phyloP scores from a whole-genome alignment of 441 rosid species.

The Pelargonium myrrhifolium region DNA sequence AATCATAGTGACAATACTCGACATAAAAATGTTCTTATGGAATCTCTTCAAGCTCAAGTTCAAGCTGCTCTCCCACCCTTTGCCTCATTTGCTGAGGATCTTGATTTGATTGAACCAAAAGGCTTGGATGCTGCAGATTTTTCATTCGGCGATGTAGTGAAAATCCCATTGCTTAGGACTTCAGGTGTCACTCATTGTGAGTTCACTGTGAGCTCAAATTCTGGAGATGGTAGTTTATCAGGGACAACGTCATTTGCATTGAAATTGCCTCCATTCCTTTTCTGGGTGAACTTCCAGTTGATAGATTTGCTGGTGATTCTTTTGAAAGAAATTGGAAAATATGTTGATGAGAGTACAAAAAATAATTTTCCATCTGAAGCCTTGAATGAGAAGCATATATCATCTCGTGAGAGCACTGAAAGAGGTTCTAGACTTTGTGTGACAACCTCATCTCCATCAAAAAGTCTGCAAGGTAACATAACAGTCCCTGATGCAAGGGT shows the following conservation, averaged over 20 bases:
- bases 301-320: slow-evolving; percentile 49
- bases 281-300: slow-evolving; percentile 67
- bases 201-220: slow-evolving; percentile 33
- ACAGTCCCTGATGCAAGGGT: slow-evolving; percentile 60
- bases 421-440: slow-evolving; percentile 31
- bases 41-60: slow-evolving; percentile 57
- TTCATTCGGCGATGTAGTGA: slow-evolving; percentile 37
- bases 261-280: slow-evolving; percentile 55
- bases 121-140: slow-evolving; percentile 32
- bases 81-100: slow-evolving; percentile 30
- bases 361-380: slow-evolving; percentile 21
- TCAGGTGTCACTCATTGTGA: slow-evolving; percentile 50
- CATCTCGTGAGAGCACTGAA: slow-evolving; percentile 27
- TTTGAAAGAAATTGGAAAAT: slow-evolving; percentile 40
- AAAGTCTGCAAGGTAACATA: slow-evolving; percentile 48
- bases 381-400: slow-evolving; percentile 19
- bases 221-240: slow-evolving; percentile 33
- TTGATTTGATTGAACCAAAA: slow-evolving; percentile 26
- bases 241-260: slow-evolving; percentile 51
- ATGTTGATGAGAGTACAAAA: slow-evolving; percentile 25
- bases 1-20: slow-evolving; percentile 24
- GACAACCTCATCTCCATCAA: slow-evolving; percentile 26
- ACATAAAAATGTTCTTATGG: slow-evolving; percentile 30
- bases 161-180: slow-evolving; percentile 56
- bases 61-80: slow-evolving; percentile 60